Evolutionary conservation across 106 monocot genomes (phyloP).

Genomic region (Dioscorea dumetorum): DNA sequence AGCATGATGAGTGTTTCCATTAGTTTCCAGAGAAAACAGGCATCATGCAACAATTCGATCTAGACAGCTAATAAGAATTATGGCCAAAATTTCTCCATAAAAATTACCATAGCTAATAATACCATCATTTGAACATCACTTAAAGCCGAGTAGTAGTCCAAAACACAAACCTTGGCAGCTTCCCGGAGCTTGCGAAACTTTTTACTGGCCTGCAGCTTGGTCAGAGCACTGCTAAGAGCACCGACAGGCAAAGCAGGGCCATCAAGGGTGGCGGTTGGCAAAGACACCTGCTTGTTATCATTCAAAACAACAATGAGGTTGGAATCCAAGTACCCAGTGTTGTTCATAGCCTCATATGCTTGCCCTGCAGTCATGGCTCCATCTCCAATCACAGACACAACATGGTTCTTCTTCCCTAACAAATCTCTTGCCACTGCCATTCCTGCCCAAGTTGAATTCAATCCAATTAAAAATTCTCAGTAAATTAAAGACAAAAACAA

Average conservation of each 20-base stretch:
- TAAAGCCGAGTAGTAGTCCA: neutral
- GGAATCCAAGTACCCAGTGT: slow-evolving; percentile 64
- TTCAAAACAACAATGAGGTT: slow-evolving; percentile 81
- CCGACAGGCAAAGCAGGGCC: slow-evolving; percentile 73
- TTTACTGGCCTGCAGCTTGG: slow-evolving; percentile 73
- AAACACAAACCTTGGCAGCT: slow-evolving; percentile 59
- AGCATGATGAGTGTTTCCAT: no score
- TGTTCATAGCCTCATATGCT: slow-evolving; percentile 96
- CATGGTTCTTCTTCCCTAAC: slow-evolving; percentile 68
- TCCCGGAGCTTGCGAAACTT: slow-evolving; percentile 64
- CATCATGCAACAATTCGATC: no score
- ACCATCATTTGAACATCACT: no score
- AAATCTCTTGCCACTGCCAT: slow-evolving; percentile 89
- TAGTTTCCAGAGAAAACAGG: no score
- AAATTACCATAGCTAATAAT: no score
- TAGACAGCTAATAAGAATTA: no score
- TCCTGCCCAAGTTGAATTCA: slow-evolving; percentile 19
- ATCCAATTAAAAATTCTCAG: neutral
- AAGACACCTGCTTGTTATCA: slow-evolving; percentile 83
- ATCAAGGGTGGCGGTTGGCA: slow-evolving; percentile 81
- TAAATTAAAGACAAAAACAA: neutral
- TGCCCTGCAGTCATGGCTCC: slow-evolving; percentile 95
- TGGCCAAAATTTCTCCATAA: no score
- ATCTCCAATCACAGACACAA: slow-evolving; percentile 83
- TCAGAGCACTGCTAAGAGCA: slow-evolving; percentile 75